Evolutionary conservation across 2,329 filamentous ascomycete species (phyloP).

Genomic region (Colletotrichum trifolii): DNA sequence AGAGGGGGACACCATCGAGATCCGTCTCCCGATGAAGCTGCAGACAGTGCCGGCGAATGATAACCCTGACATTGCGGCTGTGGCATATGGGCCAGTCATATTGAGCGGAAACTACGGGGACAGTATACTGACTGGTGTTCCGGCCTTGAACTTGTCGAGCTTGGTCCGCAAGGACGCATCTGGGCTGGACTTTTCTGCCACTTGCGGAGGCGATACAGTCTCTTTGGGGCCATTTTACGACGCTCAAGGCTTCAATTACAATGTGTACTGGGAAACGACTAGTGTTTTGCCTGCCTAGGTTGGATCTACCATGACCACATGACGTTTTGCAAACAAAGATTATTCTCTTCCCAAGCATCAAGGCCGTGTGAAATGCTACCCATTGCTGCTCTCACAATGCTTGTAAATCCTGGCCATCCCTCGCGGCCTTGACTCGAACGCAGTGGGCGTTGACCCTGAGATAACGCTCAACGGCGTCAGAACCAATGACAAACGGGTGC

Average conservation of each 20-base stretch:
- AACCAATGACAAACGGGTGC: slow-evolving; percentile 22
- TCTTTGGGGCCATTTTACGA: slow-evolving; percentile 53
- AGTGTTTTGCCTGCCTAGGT: slow-evolving; percentile 15
- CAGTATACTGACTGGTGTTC: slow-evolving; percentile 39
- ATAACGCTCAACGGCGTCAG: slow-evolving; percentile 11
- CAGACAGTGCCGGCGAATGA: slow-evolving; percentile 59
- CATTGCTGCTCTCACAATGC: background rate
- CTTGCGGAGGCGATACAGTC: slow-evolving; percentile 44
- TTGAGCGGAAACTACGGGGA: slow-evolving; percentile 58
- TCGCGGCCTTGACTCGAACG: slow-evolving; percentile 14
- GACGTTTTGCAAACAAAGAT: background rate
- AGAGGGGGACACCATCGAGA: slow-evolving; percentile 53
- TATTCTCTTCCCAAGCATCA: background rate
- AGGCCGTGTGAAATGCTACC: background rate
- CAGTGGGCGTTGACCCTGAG: slow-evolving; percentile 1
- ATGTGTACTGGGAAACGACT: slow-evolving; percentile 51
- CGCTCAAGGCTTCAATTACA: slow-evolving; percentile 54
- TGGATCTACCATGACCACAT: background rate
- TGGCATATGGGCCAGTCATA: slow-evolving; percentile 59
- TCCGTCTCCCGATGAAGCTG: slow-evolving; percentile 59
- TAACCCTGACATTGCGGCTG: slow-evolving; percentile 52
- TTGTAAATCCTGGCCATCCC: slow-evolving; percentile 21
- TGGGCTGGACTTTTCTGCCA: slow-evolving; percentile 47
- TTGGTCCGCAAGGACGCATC: slow-evolving; percentile 41
- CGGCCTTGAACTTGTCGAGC: slow-evolving; percentile 45